A percentile compares a stretch with the other conserved stretches of the same genome.
These are phyloP conservation scores for Jackrogersella minutella DNA, from an alignment of 495 filamentous ascomycete species.

Conservation along the genomic window DNA sequence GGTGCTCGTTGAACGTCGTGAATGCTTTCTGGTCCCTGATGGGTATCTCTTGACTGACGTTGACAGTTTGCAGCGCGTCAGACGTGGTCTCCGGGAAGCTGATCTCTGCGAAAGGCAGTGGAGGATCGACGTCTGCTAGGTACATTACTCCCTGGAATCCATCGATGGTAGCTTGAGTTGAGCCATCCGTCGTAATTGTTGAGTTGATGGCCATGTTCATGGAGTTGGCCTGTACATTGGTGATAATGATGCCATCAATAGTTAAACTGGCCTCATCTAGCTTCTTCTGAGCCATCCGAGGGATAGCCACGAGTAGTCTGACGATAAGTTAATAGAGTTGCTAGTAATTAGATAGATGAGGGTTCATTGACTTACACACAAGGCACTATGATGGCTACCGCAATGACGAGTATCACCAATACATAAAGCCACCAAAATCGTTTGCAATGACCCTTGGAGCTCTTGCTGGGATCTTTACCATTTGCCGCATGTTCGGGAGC, in stretches of 20 bases:
- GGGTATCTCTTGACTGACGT: constrained; percentile 65
- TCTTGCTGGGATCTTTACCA: not conserved
- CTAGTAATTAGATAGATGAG: not conserved
- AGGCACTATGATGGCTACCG: constrained; percentile 66
- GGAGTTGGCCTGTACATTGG: constrained; percentile 63
- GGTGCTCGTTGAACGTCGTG: constrained; percentile 67
- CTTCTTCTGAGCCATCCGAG: constrained; percentile 73
- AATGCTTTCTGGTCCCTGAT: constrained; percentile 65
- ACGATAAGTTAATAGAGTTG: not conserved
- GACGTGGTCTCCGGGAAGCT: constrained; percentile 62
- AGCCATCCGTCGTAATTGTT: constrained; percentile 59
- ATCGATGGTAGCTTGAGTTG: constrained; percentile 57
- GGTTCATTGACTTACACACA: constrained; percentile 66
- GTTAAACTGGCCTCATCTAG: constrained; percentile 70
- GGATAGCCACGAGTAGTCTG: constrained; percentile 77
- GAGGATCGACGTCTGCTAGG: constrained; percentile 61
- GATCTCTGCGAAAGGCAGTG: constrained; percentile 63
- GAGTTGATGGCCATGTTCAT: constrained; percentile 66
- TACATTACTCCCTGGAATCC: constrained; percentile 56
- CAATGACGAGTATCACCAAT: constrained; percentile 62
- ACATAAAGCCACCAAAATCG: constrained; percentile 79
- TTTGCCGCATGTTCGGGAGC: not conserved
- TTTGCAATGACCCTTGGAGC: constrained; percentile 49
- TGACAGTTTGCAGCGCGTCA: constrained; percentile 61
- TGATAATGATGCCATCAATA: constrained; percentile 65